Percentiles rank a stretch among this genome's conserved stretches.
Evolutionary conservation across 148 eudicot species (phyloP).

Genomic region (Nepenthes mirabilis): DNA sequence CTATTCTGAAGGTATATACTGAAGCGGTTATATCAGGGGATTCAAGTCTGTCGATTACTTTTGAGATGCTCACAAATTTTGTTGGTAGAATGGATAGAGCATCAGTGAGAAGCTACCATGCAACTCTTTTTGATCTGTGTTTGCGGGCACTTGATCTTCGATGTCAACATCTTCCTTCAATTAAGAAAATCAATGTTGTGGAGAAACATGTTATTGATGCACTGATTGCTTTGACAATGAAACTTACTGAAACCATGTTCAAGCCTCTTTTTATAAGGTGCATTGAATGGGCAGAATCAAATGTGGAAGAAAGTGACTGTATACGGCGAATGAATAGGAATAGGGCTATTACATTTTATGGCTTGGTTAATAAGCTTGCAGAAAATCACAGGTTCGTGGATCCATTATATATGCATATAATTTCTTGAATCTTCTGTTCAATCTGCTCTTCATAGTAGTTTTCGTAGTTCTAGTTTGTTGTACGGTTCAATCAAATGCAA

Average conservation of each 20-base stretch:
- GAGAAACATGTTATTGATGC: conserved; percentile 63
- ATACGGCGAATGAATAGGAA: conserved; percentile 23
- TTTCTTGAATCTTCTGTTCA: background rate
- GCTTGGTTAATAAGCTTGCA: conserved; percentile 63
- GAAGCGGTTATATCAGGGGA: conserved; percentile 65
- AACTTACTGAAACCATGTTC: conserved; percentile 92
- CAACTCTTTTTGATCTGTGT: conserved; percentile 59
- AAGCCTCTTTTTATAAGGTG: conserved; percentile 77
- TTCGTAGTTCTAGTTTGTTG: no score
- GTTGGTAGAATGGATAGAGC: conserved; percentile 63
- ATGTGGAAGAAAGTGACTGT: conserved; percentile 21
- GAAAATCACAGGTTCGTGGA: conserved; percentile 68
- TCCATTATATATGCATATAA: background rate
- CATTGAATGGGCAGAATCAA: conserved; percentile 78
- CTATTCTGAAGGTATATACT: conserved; percentile 48
- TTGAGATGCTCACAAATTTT: conserved; percentile 58
- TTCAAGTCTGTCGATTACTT: conserved; percentile 41
- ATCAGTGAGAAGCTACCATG: conserved; percentile 46
- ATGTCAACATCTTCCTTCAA: conserved; percentile 39
- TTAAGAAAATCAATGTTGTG: conserved; percentile 37
- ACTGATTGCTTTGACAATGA: conserved; percentile 58
- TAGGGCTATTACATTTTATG: conserved; percentile 66
- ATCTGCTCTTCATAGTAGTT: no score
- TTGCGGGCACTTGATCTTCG: conserved; percentile 87
- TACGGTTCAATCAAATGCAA: no score